Evolutionary conservation across 1,139 yeast genomes (phyloP).

Genomic region (Suhomyces wounanorum): DNA sequence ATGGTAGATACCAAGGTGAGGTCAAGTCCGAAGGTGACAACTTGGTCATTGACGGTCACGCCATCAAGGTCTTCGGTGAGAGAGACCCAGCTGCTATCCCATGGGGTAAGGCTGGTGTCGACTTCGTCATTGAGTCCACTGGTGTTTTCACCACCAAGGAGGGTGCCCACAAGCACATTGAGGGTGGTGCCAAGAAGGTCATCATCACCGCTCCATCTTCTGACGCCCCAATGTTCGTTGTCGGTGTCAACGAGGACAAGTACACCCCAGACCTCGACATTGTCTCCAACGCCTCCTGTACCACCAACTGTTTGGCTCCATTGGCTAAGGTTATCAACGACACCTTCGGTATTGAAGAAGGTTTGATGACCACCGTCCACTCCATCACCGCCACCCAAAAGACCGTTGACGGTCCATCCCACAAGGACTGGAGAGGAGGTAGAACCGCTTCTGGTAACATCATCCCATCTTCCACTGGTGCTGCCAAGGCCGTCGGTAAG

Average conservation of each 20-base stretch:
- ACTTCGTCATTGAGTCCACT: conserved; percentile 82
- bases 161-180: conserved; percentile 78
- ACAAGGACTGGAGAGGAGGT: conserved; percentile 96
- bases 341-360: conserved; percentile 79
- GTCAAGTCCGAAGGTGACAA: conserved; percentile 58
- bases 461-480: conserved; percentile 89
- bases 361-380: conserved; percentile 90
- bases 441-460: conserved; percentile 90
- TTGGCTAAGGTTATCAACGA: conserved; percentile 83
- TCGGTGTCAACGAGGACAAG: conserved; percentile 76
- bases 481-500: conserved; percentile 92
- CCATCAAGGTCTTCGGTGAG: conserved; percentile 71
- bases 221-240: conserved; percentile 88
- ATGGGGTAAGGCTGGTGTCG: conserved; percentile 79
- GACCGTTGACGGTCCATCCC: conserved; percentile 90
- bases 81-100: conserved; percentile 78
- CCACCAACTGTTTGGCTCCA: conserved; percentile 90
- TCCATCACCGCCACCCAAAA: conserved; percentile 89
- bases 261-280: conserved; percentile 72
- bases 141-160: conserved; percentile 82
- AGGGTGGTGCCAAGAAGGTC: conserved; percentile 89
- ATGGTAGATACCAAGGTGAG: conserved; percentile 73
- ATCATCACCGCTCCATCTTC: conserved; percentile 85
- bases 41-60: conserved; percentile 67
- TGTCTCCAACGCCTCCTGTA: conserved; percentile 85